A percentile compares a stretch with the other conserved stretches of the same genome.
phyloP scores from a whole-genome alignment of 306 rosid genomes.

The Adenanthera pavonina region DNA sequence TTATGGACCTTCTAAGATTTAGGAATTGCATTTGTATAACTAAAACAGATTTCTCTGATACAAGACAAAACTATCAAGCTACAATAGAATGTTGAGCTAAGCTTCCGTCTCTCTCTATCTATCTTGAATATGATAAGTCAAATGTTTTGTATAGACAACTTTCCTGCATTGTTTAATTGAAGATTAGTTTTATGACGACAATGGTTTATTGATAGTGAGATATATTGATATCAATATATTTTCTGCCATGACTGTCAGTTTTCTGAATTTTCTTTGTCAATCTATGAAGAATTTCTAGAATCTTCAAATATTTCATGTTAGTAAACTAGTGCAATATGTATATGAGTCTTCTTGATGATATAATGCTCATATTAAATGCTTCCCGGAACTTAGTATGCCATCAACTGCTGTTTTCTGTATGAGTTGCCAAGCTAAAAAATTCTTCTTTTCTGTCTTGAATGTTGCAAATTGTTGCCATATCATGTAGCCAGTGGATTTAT shows the following conservation, averaged over 20 bases:
- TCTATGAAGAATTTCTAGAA: neutral
- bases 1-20: neutral
- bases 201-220: neutral
- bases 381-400: neutral
- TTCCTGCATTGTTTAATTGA: neutral
- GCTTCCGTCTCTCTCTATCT: neutral
- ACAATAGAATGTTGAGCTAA: neutral
- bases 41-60: neutral
- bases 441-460: neutral
- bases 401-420: neutral
- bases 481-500: neutral
- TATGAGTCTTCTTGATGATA: neutral
- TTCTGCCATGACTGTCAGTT: neutral
- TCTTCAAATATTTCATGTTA: neutral
- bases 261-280: constrained; percentile 5
- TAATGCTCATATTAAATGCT: neutral
- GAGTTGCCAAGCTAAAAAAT: neutral
- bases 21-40: neutral
- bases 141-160: neutral
- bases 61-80: neutral
- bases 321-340: neutral
- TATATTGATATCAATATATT: neutral
- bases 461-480: neutral
- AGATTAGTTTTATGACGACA: neutral
- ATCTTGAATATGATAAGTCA: constrained; percentile 4